Base-by-base conservation (phyloP, 495 filamentous ascomycete species). In the Oidiodendron maius region DNA sequence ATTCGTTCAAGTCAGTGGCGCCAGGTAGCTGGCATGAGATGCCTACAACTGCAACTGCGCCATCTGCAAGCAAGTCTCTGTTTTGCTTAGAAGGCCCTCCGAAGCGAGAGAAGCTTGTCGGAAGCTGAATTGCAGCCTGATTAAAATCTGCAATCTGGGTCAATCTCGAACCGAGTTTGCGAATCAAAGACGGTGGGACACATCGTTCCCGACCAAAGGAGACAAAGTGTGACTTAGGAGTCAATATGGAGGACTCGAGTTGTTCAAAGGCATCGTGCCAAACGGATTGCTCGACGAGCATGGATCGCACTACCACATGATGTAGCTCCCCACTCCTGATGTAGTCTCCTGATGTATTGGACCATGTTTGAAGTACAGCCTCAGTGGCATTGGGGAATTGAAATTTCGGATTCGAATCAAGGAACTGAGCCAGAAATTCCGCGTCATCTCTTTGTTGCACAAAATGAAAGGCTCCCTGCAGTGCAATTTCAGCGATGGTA, bases 1-100 rank as follows among this genome's bases (percentile, higher is more conserved):
- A 51, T 18, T 51, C 41, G 13, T 51, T 23, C 1, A 43, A 3
- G 18, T 4, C 2, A 12, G 38, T 36, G 8, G 41, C 48, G 16
- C 71, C 79, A 9, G 81, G 77, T 51, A 85, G 77, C 21, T 74
- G 70, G 45, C 76, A 81, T 18, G 71, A 70, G 65, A 83, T 71
- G 37, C 80, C 77, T 43, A 82, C 62, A 35, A 83, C 69, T 16
- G 78, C 80, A 44, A 82, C 78, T 6, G 80, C n/a, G n/a, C n/a
- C 77, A 21, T 34, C 4, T 46, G 8, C 3, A 20, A n/a, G n/a
- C n/a, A n/a, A n/a, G n/a, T n/a, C n/a, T n/a, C n/a, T n/a, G n/a
- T n/a, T n/a, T n/a, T n/a, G n/a, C n/a, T n/a, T n/a, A n/a, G n/a
- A n/a, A n/a, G n/a, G n/a, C n/a, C n/a, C n/a, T n/a, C n/a, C n/a